Conservation (phyloP, 352 stramenopile genomes). For the Phytophthora tentaculata region DNA sequence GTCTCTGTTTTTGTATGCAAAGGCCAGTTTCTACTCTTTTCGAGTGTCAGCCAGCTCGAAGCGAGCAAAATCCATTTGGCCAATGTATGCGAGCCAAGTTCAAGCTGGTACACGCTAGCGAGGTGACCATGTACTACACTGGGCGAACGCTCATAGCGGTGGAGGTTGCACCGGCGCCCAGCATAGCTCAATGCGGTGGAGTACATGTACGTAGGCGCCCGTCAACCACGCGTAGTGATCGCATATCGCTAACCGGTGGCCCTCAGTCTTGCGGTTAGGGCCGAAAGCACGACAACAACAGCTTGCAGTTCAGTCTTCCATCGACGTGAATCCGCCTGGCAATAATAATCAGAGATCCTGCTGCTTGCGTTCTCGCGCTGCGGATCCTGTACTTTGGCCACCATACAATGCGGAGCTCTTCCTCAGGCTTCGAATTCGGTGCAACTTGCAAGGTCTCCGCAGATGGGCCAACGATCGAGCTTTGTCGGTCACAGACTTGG, state of each 20-base stretch:
- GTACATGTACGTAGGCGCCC: not conserved
- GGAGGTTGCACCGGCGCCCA: not conserved
- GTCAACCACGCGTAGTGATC: not conserved
- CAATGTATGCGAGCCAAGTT: conserved; percentile 30
- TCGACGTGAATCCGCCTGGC: not conserved
- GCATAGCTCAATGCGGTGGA: not conserved
- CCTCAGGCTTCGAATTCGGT: conserved; percentile 1
- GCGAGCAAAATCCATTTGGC: conserved; percentile 29
- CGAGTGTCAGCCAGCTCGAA: conserved; percentile 20
- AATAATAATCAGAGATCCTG: not conserved
- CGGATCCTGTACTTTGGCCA: not conserved
- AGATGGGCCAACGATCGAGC: conserved; percentile 3
- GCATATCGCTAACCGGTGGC: conserved; percentile 14
- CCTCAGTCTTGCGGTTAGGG: conserved; percentile 19
- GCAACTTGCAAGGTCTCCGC: conserved; percentile 12
- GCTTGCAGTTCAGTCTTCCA: conserved; percentile 3
- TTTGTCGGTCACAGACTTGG: too few species aligned
- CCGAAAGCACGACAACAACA: conserved; percentile 6
- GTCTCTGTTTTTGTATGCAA: conserved; percentile 30
- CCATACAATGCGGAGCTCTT: conserved; percentile 2
- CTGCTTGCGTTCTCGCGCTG: not conserved
- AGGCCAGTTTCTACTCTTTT: conserved; percentile 34
- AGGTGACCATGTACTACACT: conserved; percentile 1
- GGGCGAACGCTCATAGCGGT: not conserved
- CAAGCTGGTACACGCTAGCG: conserved; percentile 14